These are phyloP conservation scores for Cercophora newfieldiana DNA, from an alignment of 495 filamentous ascomycete genomes.

Conservation along the genomic window DNA sequence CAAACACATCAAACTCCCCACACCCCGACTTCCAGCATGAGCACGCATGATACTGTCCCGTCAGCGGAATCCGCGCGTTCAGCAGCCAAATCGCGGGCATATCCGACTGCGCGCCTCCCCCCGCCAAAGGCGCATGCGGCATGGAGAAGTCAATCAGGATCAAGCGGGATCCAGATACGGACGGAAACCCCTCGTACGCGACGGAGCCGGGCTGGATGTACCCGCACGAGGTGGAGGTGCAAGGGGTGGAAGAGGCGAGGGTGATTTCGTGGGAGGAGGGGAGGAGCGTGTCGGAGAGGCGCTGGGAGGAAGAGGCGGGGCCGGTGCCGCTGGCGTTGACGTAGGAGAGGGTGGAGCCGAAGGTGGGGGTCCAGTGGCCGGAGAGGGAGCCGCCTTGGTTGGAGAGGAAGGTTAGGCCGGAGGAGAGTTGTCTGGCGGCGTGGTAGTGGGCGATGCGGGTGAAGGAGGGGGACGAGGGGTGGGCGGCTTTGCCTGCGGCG, in stretches of 20 bases:
- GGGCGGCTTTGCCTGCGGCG: not conserved
- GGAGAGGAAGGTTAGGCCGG: slow-evolving; percentile 66
- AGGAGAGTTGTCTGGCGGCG: slow-evolving; percentile 43
- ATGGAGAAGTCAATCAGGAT: slow-evolving; percentile 70
- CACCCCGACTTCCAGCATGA: slow-evolving; percentile 66
- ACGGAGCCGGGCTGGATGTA: slow-evolving; percentile 57
- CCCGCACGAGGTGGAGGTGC: slow-evolving; percentile 58
- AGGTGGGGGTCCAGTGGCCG: slow-evolving; percentile 54
- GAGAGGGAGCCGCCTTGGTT: slow-evolving; percentile 62
- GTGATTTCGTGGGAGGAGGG: slow-evolving; percentile 61
- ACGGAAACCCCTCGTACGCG: slow-evolving; percentile 67
- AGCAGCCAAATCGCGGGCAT: slow-evolving; percentile 71
- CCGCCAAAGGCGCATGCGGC: too few species aligned
- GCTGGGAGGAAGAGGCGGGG: slow-evolving; percentile 50
- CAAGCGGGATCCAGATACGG: slow-evolving; percentile 51
- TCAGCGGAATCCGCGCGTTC: slow-evolving; percentile 67
- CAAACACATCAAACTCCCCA: slow-evolving; percentile 72
- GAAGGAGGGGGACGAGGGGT: not conserved
- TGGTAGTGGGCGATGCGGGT: slow-evolving; percentile 21
- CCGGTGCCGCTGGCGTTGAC: slow-evolving; percentile 50
- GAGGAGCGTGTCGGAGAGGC: slow-evolving; percentile 51
- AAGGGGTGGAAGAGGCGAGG: slow-evolving; percentile 59
- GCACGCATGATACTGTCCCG: slow-evolving; percentile 64
- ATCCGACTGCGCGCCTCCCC: slow-evolving; percentile 49
- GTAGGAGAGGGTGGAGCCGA: slow-evolving; percentile 66